A percentile compares a stretch with the other conserved stretches of the same genome.
Evolutionary conservation across 1,284 basidiomycete genomes (phyloP).

Genomic region (Rhodotorula sp.): DNA sequence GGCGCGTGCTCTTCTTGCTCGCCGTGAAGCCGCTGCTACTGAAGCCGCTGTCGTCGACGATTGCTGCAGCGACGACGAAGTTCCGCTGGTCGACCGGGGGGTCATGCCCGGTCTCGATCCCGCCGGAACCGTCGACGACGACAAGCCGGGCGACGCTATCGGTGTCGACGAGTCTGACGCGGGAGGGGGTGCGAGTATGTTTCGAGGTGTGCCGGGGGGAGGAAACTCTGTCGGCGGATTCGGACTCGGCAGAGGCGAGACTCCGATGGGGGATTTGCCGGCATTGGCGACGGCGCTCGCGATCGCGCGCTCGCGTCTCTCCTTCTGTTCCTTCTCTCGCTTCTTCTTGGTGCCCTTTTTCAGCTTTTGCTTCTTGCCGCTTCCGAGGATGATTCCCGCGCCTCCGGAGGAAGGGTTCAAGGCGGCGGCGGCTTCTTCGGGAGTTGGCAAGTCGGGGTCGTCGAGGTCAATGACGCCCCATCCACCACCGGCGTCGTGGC

Average conservation of each 20-base stretch:
- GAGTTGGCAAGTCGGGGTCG: background rate
- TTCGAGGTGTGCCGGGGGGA: no score
- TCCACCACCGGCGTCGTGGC: slow-evolving; percentile 14
- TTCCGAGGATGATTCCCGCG: background rate
- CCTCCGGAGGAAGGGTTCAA: no score
- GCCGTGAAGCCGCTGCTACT: background rate
- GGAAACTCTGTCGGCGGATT: no score
- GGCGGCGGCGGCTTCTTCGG: no score
- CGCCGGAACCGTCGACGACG: background rate
- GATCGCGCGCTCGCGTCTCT: slow-evolving; percentile 11
- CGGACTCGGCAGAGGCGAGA: slow-evolving; percentile 10
- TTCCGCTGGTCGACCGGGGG: background rate
- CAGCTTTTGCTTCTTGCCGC: slow-evolving; percentile 17
- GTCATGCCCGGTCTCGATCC: background rate
- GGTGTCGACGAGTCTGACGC: background rate
- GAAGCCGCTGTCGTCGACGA: background rate
- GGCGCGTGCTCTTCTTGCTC: background rate
- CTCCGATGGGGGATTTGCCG: slow-evolving; percentile 10
- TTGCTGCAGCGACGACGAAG: background rate
- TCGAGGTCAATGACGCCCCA: slow-evolving; percentile 3
- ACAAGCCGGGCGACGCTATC: background rate
- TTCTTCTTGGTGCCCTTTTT: slow-evolving; percentile 18
- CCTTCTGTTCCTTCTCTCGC: slow-evolving; percentile 11
- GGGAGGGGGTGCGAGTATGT: background rate
- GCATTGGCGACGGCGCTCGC: slow-evolving; percentile 32